Conservation (phyloP, 441 rosid species). For the Kokia cookei region DNA sequence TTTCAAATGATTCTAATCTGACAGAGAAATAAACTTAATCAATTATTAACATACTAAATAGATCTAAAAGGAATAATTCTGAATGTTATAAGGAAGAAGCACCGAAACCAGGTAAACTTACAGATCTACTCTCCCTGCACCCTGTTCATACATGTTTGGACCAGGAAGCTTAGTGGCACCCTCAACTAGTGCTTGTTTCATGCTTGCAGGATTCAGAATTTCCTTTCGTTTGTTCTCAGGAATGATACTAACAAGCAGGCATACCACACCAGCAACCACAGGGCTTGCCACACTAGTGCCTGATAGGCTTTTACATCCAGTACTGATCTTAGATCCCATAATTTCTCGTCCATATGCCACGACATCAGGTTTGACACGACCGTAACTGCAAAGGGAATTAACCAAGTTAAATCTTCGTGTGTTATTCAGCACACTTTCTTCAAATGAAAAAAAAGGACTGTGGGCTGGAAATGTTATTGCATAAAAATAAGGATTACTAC, state of each 20-base stretch:
- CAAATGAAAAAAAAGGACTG: not conserved
- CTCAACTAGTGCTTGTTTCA: conserved; percentile 98
- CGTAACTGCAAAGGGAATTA: conserved; percentile 51
- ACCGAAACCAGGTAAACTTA: conserved; percentile 31
- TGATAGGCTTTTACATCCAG: conserved; percentile 97
- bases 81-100: conserved; percentile 2
- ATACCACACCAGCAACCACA: conserved; percentile 98
- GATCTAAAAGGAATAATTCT: not conserved
- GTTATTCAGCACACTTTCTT: not conserved
- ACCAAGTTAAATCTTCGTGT: not conserved
- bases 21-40: conserved; percentile 28
- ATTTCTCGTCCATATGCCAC: conserved; percentile 98
- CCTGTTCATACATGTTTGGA: conserved; percentile 97
- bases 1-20: conserved; percentile 98
- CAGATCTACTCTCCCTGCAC: conserved; percentile 97
- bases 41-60: not conserved
- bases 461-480: not conserved
- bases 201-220: conserved; percentile 90
- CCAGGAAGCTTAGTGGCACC: conserved; percentile 97
- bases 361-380: conserved; percentile 95
- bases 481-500: not conserved
- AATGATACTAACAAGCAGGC: conserved; percentile 86
- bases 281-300: conserved; percentile 99
- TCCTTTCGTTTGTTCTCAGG: conserved; percentile 68
- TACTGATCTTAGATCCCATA: conserved; percentile 95